Base-by-base conservation (phyloP, 1,284 basidiomycete species). In the Stereum hirsutum region DNA sequence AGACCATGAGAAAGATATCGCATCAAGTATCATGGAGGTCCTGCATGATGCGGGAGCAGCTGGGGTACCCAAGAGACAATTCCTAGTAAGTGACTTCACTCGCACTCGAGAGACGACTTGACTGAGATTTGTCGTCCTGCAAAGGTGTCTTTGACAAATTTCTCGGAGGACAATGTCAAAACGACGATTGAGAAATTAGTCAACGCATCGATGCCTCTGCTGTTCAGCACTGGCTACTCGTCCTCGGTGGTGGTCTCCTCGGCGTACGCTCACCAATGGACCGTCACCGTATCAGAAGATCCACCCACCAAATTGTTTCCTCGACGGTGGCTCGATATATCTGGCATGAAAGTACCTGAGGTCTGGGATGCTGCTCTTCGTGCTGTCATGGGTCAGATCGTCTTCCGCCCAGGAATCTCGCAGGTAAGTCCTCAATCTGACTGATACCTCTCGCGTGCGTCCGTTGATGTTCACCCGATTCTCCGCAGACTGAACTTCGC, bases 291-390 rank as follows among this genome's bases (percentile, higher is more conserved):
- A n/a, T 72, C 67, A 3, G 61, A 69, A 35, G 60, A 60, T 19
- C 71, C 72, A 0, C 45, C 66, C 30, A 63, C 55, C 28, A 63
- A 72, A 47, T 51, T 77, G 7, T 68, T 77, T 45, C 87, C 88
- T 25, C 69, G 87, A 35, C 72, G 84, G 20, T 92, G 89, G 89
- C 58, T 85, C 32, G 81, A 88, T 57, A 74, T 89, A 41, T 66
- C 65, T 38, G 89, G 89, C 1, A 54, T 58, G 14, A 72, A 69
- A 51, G 64, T 88, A 28, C 56, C 62, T 6, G 74, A 76, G 40
- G 69, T 78, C 30, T 92, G 87, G 87, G 69, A 77, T 42, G 74
- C 78, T 28, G 82, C 78, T 8, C 56, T 81, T 34, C 70, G 76
- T 48, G 76, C 81, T n/a, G 76, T 87, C 23, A 67, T 79, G 36